Evolutionary conservation across 192 early-diverging fungal species (phyloP).

Genomic region (Chytriomyces sp.): DNA sequence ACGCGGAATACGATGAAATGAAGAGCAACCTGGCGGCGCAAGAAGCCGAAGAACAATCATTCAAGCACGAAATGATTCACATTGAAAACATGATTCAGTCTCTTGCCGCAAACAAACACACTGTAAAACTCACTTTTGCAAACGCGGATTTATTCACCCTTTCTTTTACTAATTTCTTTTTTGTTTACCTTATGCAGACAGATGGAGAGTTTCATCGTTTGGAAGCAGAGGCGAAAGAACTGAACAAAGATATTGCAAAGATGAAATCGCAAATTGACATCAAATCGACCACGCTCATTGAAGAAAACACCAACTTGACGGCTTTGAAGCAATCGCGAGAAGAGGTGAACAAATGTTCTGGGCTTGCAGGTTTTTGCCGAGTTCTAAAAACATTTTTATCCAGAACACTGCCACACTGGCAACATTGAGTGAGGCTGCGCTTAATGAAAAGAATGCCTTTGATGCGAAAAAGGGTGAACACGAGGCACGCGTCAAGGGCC

Average conservation of each 20-base stretch:
- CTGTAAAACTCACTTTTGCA: too few relatives aligned
- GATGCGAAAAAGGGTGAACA: slow-evolving; percentile 59
- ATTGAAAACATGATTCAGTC: slow-evolving; percentile 65
- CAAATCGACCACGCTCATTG: slow-evolving; percentile 73
- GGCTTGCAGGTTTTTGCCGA: too few relatives aligned
- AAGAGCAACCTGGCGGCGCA: slow-evolving; percentile 48
- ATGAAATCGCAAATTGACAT: slow-evolving; percentile 84
- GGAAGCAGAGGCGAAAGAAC: slow-evolving; percentile 75
- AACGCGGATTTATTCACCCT: too few relatives aligned
- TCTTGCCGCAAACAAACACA: slow-evolving; percentile 46
- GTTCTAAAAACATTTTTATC: background rate
- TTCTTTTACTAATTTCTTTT: background rate
- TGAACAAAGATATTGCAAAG: slow-evolving; percentile 79
- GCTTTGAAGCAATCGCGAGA: background rate
- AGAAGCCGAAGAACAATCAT: slow-evolving; percentile 55
- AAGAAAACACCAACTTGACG: slow-evolving; percentile 63
- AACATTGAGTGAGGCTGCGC: background rate
- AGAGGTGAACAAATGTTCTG: slow-evolving; percentile 20
- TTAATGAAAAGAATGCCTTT: slow-evolving; percentile 8
- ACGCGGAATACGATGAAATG: slow-evolving; percentile 43
- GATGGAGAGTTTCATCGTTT: slow-evolving; percentile 67
- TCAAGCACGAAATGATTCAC: slow-evolving; percentile 68
- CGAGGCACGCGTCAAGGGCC: slow-evolving; percentile 60
- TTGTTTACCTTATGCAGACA: slow-evolving; percentile 28
- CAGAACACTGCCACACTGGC: background rate